Base-by-base conservation (phyloP, 1,284 basidiomycete genomes). In the Sparassis latifolia region DNA sequence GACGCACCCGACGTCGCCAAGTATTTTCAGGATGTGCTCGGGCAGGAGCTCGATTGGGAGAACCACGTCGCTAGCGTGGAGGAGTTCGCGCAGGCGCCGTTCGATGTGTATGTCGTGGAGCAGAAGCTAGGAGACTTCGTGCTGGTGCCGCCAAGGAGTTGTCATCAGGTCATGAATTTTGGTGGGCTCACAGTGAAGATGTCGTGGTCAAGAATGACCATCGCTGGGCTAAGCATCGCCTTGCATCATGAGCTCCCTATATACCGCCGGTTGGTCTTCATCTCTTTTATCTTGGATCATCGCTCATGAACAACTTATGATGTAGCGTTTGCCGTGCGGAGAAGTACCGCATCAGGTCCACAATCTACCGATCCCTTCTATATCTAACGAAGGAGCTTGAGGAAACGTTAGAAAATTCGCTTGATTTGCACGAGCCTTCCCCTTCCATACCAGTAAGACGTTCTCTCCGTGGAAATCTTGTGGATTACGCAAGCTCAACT, bases 191-290 rank as follows among this genome's bases (percentile, higher is more conserved):
- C 86, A 0, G 72, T 88, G 61, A 91, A 91, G 66, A 79, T 80
- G 6, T 85, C 86, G 1, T 90, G 87, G 87, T 89, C 87, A 1
- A 73, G 88, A 42, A 88, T 90, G 86, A 83, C 84, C 6, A 58
- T 85, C 10, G 62, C 67, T 43, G 82, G 84, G 2, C 64, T 87
- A 12, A 62, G 62, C 40, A 70, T 71, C 0, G 84, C 86, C 1
- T 70, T 85, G 39, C 76, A 79, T 58, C 76, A 84, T 47, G 87
- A 90, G 55, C 70, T 91, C 41, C 85, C 85, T 2, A 73, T 90
- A 12, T 90, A 91, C 60, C 77, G 79, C 62, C 74, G 87, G 87
- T 87, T 54, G 5, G 27, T 49, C 48, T 10, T 30, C 42, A n/a
- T 37, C 29, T n/a, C 10, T 29, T 39, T 42, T 43, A n/a, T 28